A percentile compares a stretch with the other conserved stretches of the same genome.
These are phyloP conservation scores for Pyrenochaeta sp. DNA, from an alignment of 2,329 filamentous ascomycete genomes.

Conservation along the genomic window DNA sequence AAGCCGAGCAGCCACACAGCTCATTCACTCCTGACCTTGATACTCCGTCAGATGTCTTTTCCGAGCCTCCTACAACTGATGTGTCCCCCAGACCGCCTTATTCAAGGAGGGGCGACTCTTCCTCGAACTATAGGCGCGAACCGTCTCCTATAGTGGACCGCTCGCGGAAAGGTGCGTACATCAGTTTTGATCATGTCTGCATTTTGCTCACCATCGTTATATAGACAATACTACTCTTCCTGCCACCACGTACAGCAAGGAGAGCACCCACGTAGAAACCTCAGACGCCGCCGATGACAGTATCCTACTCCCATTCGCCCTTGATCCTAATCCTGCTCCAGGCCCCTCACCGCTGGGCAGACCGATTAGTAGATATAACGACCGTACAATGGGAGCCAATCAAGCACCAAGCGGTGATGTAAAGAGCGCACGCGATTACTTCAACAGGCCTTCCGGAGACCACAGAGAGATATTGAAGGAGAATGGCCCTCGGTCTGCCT, in stretches of 20 bases:
- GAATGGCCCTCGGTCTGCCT: slow-evolving; percentile 55
- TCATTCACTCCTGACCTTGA: slow-evolving; percentile 67
- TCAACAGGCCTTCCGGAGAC: slow-evolving; percentile 48
- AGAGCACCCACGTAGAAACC: slow-evolving; percentile 75
- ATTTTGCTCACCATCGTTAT: slow-evolving; percentile 20
- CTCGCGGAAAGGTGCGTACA: slow-evolving; percentile 44
- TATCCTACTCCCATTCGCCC: slow-evolving; percentile 60
- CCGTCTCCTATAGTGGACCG: slow-evolving; percentile 47
- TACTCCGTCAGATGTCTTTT: slow-evolving; percentile 68
- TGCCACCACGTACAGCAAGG: slow-evolving; percentile 75
- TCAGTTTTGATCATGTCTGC: not conserved
- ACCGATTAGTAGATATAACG: slow-evolving; percentile 40
- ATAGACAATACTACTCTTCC: slow-evolving; percentile 73
- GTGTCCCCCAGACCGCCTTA: slow-evolving; percentile 64
- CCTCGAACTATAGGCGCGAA: slow-evolving; percentile 49
- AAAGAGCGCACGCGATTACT: slow-evolving; percentile 54
- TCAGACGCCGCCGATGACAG: slow-evolving; percentile 68
- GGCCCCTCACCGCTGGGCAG: slow-evolving; percentile 50
- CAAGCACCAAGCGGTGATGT: slow-evolving; percentile 30
- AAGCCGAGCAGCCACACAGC: slow-evolving; percentile 67
- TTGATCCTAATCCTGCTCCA: slow-evolving; percentile 58
- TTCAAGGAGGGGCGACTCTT: slow-evolving; percentile 46
- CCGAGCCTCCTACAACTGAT: slow-evolving; percentile 71
- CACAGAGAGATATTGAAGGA: slow-evolving; percentile 54
- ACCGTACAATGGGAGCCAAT: slow-evolving; percentile 27